Percentiles rank a stretch among this genome's conserved stretches.
phyloP scores from a whole-genome alignment of 108 stramenopile genomes.

The Chaetoceros tenuissimus region DNA sequence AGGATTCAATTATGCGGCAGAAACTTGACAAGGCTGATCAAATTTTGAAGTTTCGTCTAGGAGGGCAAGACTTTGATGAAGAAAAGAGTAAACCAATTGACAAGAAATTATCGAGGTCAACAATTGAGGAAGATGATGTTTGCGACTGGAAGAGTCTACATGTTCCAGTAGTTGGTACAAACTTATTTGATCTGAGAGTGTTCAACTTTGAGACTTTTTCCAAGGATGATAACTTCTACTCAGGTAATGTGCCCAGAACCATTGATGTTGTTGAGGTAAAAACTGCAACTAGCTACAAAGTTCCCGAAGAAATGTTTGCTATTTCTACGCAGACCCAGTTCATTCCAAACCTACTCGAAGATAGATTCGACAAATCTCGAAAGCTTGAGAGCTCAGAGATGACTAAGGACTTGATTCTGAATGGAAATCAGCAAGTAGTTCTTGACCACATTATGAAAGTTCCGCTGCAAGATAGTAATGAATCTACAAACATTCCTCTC shows the following conservation, averaged over 20 bases:
- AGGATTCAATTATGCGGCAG: neutral
- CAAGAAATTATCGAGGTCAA: neutral
- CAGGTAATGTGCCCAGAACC: too few relatives aligned
- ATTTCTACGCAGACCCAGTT: conserved; percentile 47
- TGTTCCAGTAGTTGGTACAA: too few relatives aligned
- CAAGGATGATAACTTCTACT: too few relatives aligned
- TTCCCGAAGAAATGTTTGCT: conserved; percentile 19
- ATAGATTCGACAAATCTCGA: conserved; percentile 33
- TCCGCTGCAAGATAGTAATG: conserved; percentile 9
- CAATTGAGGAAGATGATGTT: too few relatives aligned
- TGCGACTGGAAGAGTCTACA: too few relatives aligned
- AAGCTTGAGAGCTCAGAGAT: conserved; percentile 18
- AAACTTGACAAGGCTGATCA: neutral
- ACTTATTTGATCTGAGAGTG: too few relatives aligned
- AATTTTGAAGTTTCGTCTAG: neutral
- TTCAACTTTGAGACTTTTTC: too few relatives aligned
- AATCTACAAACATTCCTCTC: too few relatives aligned
- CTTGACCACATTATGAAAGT: conserved; percentile 38
- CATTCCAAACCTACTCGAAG: conserved; percentile 48
- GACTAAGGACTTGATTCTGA: conserved; percentile 28
- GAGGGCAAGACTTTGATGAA: neutral
- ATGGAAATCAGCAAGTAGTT: conserved; percentile 16
- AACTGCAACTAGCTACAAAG: neutral
- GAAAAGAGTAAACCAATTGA: neutral
- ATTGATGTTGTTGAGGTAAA: neutral